phyloP scores from a whole-genome alignment of 83 land plant species.

The Isoetes engelmannii region DNA sequence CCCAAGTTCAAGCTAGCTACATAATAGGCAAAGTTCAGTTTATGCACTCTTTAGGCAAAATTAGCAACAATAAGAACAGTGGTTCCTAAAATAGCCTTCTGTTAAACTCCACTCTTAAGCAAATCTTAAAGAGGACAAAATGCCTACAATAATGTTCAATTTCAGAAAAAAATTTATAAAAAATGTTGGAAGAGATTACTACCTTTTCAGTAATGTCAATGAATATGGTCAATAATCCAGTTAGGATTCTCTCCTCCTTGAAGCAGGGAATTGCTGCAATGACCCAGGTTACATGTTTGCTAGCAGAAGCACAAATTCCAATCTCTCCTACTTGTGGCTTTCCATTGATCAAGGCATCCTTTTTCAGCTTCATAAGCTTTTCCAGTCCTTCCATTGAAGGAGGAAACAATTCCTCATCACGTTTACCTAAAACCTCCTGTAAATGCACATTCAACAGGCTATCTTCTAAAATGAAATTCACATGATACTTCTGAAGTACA shows the following conservation, averaged over 20 bases:
- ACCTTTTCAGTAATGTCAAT: conserved; percentile 23
- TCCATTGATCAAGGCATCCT: not conserved
- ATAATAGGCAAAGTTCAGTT: not conserved
- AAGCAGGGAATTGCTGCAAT: conserved; percentile 14
- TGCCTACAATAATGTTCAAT: not conserved
- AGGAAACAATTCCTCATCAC: conserved; percentile 20
- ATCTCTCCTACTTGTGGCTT: conserved; percentile 13
- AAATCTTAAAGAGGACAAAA: not conserved
- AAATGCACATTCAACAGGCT: conserved; percentile 1
- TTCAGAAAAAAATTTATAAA: not conserved
- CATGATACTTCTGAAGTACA: too few species aligned
- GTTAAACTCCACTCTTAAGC: not conserved
- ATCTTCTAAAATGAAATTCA: too few species aligned
- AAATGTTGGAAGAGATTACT: not conserved
- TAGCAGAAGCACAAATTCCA: not conserved
- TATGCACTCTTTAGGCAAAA: not conserved
- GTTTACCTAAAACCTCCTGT: conserved; percentile 5
- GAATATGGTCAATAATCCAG: conserved; percentile 16
- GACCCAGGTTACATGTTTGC: conserved; percentile 16
- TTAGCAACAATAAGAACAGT: not conserved
- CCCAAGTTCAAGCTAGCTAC: not conserved
- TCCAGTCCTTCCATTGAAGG: conserved; percentile 11
- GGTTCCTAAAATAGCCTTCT: not conserved
- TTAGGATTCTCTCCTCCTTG: not conserved
- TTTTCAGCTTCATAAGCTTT: conserved; percentile 1